phyloP scores from a whole-genome alignment of 2,329 filamentous ascomycete species.

The Trichophyton mentagrophytes region DNA sequence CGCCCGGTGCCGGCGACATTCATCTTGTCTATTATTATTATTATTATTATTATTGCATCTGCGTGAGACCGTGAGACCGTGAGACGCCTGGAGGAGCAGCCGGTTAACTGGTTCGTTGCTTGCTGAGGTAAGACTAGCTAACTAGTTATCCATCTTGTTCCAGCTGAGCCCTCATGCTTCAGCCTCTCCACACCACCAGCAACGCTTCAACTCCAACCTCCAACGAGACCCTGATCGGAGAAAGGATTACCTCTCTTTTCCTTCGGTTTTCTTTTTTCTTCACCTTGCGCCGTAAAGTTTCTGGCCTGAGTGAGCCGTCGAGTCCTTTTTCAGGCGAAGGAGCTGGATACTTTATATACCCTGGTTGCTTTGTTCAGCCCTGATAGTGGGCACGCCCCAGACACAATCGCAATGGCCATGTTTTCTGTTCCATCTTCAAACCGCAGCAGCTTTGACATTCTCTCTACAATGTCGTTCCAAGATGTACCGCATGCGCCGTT shows the following conservation, averaged over 20 bases:
- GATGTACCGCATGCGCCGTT: not conserved
- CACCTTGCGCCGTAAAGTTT: not conserved
- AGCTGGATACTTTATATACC: not conserved
- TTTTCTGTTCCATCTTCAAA: not conserved
- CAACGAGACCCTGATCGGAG: not conserved
- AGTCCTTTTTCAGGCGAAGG: not conserved
- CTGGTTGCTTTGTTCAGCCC: not conserved
- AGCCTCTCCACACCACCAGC: not conserved
- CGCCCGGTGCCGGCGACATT: too few species aligned
- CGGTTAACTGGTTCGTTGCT: too few species aligned
- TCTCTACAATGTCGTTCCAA: slow-evolving; percentile 6
- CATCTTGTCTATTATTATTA: too few species aligned
- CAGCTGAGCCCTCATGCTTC: slow-evolving; percentile 2
- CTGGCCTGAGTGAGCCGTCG: not conserved
- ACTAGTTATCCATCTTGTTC: not conserved
- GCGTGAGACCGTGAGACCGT: too few species aligned
- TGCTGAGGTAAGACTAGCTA: too few species aligned
- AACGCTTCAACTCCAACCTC: not conserved
- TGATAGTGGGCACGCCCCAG: not conserved
- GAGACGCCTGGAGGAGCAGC: too few species aligned
- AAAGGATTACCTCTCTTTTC: not conserved
- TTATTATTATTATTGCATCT: too few species aligned
- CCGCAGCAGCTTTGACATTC: slow-evolving; percentile 4
- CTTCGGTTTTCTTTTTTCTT: not conserved
- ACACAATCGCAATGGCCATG: not conserved